These are phyloP conservation scores for Phlebiopsis flavidoalba DNA, from an alignment of 768 basidiomycete genomes.

Conservation along the genomic window DNA sequence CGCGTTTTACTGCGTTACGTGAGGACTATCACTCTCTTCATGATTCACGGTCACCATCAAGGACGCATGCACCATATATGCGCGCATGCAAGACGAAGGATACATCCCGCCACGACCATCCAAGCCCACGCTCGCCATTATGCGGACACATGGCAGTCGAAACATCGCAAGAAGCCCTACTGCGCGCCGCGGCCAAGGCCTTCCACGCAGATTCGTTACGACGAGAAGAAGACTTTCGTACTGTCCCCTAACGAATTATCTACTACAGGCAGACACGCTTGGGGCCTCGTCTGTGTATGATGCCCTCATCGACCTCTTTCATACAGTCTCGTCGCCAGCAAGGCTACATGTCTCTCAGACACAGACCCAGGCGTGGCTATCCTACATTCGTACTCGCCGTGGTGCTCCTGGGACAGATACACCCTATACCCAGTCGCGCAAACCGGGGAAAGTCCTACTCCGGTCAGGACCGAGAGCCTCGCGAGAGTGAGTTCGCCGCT, in stretches of 20 bases:
- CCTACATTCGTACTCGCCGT: not conserved
- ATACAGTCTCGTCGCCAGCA: not conserved
- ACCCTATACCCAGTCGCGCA: no score
- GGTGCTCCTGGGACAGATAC: not conserved
- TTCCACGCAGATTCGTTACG: not conserved
- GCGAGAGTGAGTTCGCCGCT: not conserved
- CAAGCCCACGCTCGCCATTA: not conserved
- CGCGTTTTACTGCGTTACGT: not conserved
- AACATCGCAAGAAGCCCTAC: not conserved
- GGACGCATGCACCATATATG: not conserved
- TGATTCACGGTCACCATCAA: not conserved
- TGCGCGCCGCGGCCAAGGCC: not conserved
- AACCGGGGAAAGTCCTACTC: not conserved
- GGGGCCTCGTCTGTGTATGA: not conserved
- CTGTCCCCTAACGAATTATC: not conserved
- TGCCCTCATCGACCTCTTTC: not conserved
- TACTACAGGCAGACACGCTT: not conserved
- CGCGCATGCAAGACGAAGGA: slow-evolving; percentile 1
- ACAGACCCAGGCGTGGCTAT: not conserved
- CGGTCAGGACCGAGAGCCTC: not conserved
- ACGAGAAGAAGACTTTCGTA: not conserved
- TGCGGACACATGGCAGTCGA: not conserved
- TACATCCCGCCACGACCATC: not conserved
- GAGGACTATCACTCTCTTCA: not conserved
- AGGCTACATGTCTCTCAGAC: not conserved